These are phyloP conservation scores for Smittium culicis DNA, from an alignment of 371 early-diverging fungal genomes.

Conservation along the genomic window DNA sequence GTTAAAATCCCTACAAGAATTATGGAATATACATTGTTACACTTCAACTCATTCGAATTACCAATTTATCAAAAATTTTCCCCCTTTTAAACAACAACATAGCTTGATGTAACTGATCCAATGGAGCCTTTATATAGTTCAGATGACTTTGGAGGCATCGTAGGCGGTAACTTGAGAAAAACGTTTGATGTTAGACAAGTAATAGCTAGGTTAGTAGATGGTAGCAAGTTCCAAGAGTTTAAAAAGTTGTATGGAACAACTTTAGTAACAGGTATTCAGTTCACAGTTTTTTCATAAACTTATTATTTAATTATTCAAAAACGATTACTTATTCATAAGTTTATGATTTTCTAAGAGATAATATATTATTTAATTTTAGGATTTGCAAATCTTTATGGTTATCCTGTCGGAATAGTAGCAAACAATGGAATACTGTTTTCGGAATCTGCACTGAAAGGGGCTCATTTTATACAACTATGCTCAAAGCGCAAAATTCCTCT, in stretches of 20 bases:
- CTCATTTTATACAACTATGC: constrained; percentile 95
- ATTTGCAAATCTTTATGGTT: constrained; percentile 84
- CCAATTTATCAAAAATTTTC: not conserved
- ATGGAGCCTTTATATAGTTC: constrained; percentile 77
- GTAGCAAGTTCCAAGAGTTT: constrained; percentile 85
- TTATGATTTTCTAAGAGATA: constrained; percentile 20
- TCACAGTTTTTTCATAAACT: not conserved
- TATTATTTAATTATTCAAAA: not conserved
- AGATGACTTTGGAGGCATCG: constrained; percentile 84
- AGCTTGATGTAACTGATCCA: constrained; percentile 36
- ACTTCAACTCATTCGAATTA: not conserved
- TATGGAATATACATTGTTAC: not conserved
- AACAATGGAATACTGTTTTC: constrained; percentile 96
- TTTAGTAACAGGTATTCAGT: constrained; percentile 55
- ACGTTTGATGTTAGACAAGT: constrained; percentile 88
- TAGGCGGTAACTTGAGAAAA: constrained; percentile 81
- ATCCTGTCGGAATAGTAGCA: constrained; percentile 92
- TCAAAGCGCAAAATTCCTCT: constrained; percentile 83
- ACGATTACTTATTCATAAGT: too few species aligned
- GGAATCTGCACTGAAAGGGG: constrained; percentile 91
- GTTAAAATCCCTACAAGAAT: not conserved
- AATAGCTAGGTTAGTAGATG: constrained; percentile 93
- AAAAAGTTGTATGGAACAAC: constrained; percentile 87
- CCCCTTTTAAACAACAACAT: not conserved
- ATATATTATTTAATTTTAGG: constrained; percentile 30